A percentile compares a stretch with the other conserved stretches of the same genome.
Conservation (phyloP, 495 filamentous ascomycete species). For the Daldinia caldariorum region DNA sequence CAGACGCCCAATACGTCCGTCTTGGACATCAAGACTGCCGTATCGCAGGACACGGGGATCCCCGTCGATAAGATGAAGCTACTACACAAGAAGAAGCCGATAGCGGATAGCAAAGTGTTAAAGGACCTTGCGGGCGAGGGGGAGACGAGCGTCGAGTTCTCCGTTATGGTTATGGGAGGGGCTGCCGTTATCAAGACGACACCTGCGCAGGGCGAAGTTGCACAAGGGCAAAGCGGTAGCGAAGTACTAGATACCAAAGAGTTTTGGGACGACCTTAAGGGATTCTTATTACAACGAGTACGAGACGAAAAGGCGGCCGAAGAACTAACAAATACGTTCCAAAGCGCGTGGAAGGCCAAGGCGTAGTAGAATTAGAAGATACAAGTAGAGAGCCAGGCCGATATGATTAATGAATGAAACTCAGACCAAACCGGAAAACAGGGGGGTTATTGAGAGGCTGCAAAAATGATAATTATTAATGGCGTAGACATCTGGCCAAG, state of each 20-base stretch:
- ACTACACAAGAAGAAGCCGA: constrained; percentile 83
- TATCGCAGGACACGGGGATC: constrained; percentile 62
- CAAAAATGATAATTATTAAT: constrained; percentile 30
- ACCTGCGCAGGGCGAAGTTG: constrained; percentile 51
- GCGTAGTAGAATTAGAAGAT: constrained; percentile 35
- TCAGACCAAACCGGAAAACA: constrained; percentile 1
- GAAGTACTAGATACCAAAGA: constrained; percentile 72
- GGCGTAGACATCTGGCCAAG: constrained; percentile 25
- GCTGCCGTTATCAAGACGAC: constrained; percentile 54
- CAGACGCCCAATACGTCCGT: constrained; percentile 72
- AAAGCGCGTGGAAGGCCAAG: constrained; percentile 68
- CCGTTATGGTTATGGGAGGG: constrained; percentile 86
- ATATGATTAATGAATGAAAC: constrained; percentile 1
- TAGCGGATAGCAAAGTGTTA: constrained; percentile 72
- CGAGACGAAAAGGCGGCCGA: constrained; percentile 74
- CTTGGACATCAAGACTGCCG: constrained; percentile 73
- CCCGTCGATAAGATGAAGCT: constrained; percentile 80
- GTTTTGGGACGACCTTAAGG: constrained; percentile 90
- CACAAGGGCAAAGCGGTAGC: constrained; percentile 64
- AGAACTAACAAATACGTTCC: constrained; percentile 72
- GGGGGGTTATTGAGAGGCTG: background rate
- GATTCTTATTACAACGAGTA: constrained; percentile 79
- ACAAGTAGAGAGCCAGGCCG: background rate
- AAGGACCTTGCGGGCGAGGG: constrained; percentile 62
- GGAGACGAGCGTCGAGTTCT: constrained; percentile 72